Evolutionary conservation across 441 rosid genomes (phyloP), one percentile per base, ranked within the genome.

Genomic region (Erysimum pusillum): DNA sequence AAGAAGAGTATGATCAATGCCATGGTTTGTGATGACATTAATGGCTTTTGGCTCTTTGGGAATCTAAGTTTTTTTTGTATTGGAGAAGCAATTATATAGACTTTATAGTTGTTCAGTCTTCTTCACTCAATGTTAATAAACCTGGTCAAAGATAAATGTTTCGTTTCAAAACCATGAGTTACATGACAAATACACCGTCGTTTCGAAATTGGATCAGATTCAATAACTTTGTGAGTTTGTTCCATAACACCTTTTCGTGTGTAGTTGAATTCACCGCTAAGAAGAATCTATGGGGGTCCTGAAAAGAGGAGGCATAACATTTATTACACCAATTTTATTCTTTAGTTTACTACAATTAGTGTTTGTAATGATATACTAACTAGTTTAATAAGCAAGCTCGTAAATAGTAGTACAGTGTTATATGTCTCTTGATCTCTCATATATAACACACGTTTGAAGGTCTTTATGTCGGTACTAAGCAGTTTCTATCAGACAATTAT

Each of bases 401-500:
- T 70, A 36, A 76, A 38, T 28, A 36, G 63, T 28, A 66, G 59
- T 1, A 69, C 69, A 73, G 70, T 78, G 76, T 14, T 57, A 32
- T 42, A 25, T 67, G 73, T 73, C 75, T 78, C 70, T 48, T 67
- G 70, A 59, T 67, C 69, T 66, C 51, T 53, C 39, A n/a, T n/a
- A n/a, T n/a, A n/a, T n/a, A n/a, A n/a, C n/a, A n/a, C n/a, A n/a
- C n/a, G n/a, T n/a, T n/a, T n/a, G n/a, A n/a, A n/a, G n/a, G n/a
- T n/a, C n/a, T n/a, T n/a, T n/a, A n/a, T n/a, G n/a, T n/a, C n/a
- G n/a, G n/a, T n/a, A n/a, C 18, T 52, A 11, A 11, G 57, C n/a
- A 52, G 18, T 52, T 52, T 20, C 12, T 20, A 20, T 51, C 31
- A 51, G 56, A 17, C 0, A 3, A 4, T 17, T 18, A 52, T 5